A percentile compares a stretch with the other conserved stretches of the same genome.
phyloP scores from a whole-genome alignment of 257 asterid genomes.

The Orobanche coerulescens region DNA sequence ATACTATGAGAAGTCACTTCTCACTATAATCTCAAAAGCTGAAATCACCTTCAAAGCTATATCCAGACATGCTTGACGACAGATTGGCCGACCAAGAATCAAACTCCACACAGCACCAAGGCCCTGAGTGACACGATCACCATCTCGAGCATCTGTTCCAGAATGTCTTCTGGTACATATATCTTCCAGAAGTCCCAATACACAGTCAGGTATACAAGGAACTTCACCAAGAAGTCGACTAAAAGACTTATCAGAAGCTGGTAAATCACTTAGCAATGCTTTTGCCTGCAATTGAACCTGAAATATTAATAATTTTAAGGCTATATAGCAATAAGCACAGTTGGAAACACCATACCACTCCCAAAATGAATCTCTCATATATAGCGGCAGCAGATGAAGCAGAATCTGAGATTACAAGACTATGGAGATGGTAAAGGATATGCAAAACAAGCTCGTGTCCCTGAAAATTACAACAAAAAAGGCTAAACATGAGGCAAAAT shows the following conservation, averaged over 20 bases:
- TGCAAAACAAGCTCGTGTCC: constrained; percentile 91
- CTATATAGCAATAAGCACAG: constrained; percentile 5
- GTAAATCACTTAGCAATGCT: constrained; percentile 61
- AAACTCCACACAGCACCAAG: constrained; percentile 95
- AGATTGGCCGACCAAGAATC: constrained; percentile 69
- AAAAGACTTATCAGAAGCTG: constrained; percentile 90
- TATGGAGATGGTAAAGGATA: constrained; percentile 76
- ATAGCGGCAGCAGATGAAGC: constrained; percentile 52
- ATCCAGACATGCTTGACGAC: constrained; percentile 86
- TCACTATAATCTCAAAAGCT: background rate
- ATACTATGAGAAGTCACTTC: constrained; percentile 10
- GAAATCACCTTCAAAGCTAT: constrained; percentile 77
- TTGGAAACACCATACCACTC: constrained; percentile 58
- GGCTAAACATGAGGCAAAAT: background rate
- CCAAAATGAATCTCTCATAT: constrained; percentile 72
- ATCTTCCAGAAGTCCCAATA: constrained; percentile 64
- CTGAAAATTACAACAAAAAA: constrained; percentile 37
- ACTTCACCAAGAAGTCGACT: constrained; percentile 93
- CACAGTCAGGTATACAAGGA: constrained; percentile 79
- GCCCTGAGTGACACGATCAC: constrained; percentile 96
- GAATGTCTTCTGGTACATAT: constrained; percentile 54
- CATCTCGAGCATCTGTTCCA: constrained; percentile 56
- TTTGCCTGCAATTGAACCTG: constrained; percentile 55
- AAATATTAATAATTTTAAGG: constrained; percentile 23
- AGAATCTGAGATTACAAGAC: constrained; percentile 57